phyloP scores from a whole-genome alignment of 495 filamentous ascomycete species.

The Hypoxylon perforatum region DNA sequence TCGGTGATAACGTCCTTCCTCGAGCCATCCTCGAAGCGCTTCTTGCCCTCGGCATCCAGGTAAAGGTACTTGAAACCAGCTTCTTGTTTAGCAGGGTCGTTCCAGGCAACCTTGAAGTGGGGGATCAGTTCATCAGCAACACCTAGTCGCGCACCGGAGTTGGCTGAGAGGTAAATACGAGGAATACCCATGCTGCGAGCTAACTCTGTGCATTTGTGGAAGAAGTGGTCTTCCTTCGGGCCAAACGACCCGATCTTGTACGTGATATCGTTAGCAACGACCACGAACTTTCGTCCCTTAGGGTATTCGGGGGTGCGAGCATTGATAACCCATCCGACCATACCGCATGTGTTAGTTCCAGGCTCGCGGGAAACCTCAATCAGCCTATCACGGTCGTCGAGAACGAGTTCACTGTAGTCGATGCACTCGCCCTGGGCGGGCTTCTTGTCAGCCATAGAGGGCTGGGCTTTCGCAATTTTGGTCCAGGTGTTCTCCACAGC shows the following conservation, averaged over 20 bases:
- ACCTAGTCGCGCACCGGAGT: constrained; percentile 98
- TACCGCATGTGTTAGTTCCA: constrained; percentile 93
- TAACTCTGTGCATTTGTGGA: constrained; percentile 97
- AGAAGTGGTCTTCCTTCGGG: constrained; percentile 95
- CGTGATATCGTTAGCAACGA: constrained; percentile 98
- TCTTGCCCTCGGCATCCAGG: constrained; percentile 85
- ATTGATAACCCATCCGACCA: constrained; percentile 98
- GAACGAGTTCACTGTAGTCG: constrained; percentile 90
- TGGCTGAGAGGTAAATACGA: constrained; percentile 96
- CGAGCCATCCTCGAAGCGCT: constrained; percentile 86
- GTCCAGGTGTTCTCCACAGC: constrained; percentile 96
- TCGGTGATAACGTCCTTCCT: constrained; percentile 89
- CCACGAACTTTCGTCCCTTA: constrained; percentile 87
- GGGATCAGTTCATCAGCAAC: constrained; percentile 97
- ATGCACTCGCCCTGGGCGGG: constrained; percentile 91
- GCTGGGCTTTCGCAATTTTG: constrained; percentile 74
- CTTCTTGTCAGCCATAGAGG: constrained; percentile 79
- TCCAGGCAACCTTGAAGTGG: constrained; percentile 97
- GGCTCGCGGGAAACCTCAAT: constrained; percentile 93
- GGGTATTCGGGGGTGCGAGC: constrained; percentile 99
- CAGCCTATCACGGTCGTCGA: constrained; percentile 92
- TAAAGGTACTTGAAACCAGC: constrained; percentile 99
- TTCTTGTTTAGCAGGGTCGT: constrained; percentile 83
- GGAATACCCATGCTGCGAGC: constrained; percentile 93
- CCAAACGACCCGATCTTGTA: constrained; percentile 99